These are phyloP conservation scores for Cyphellophora europaea DNA, from an alignment of 2,329 filamentous ascomycete species.

Conservation along the genomic window DNA sequence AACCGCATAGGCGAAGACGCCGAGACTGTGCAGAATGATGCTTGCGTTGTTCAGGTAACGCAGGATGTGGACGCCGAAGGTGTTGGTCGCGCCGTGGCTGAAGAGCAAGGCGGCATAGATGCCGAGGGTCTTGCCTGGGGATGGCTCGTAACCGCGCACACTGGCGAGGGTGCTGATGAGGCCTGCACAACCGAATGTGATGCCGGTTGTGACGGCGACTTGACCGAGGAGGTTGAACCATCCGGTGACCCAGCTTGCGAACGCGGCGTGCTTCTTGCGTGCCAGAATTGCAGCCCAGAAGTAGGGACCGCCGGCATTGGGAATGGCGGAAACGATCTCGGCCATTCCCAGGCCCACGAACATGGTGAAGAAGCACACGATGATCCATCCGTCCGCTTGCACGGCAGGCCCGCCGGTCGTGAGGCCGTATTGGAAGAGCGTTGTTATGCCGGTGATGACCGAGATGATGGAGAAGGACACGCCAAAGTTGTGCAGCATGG, in stretches of 20 bases:
- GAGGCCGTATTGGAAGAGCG: slow-evolving; percentile 48
- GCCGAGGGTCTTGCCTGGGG: slow-evolving; percentile 43
- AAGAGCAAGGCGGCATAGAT: slow-evolving; percentile 50
- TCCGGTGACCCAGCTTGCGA: slow-evolving; percentile 40
- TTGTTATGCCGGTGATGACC: slow-evolving; percentile 52
- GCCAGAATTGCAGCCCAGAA: slow-evolving; percentile 53
- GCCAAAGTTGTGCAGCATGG: slow-evolving; percentile 51
- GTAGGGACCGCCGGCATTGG: slow-evolving; percentile 50
- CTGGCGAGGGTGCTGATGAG: slow-evolving; percentile 38
- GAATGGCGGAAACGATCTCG: slow-evolving; percentile 51
- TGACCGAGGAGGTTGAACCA: slow-evolving; percentile 42
- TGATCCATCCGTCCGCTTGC: slow-evolving; percentile 48
- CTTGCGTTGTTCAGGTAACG: slow-evolving; percentile 49
- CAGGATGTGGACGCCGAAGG: slow-evolving; percentile 47
- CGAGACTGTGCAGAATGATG: slow-evolving; percentile 46
- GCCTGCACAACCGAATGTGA: slow-evolving; percentile 36
- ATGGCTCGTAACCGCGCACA: slow-evolving; percentile 35
- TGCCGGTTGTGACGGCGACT: slow-evolving; percentile 41
- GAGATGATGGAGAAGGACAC: slow-evolving; percentile 55
- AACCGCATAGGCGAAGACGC: slow-evolving; percentile 44
- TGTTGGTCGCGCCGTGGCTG: slow-evolving; percentile 47
- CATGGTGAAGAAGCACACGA: slow-evolving; percentile 47
- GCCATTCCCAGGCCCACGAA: slow-evolving; percentile 48
- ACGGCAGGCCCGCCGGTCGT: slow-evolving; percentile 46
- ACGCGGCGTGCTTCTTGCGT: slow-evolving; percentile 35